Base-by-base conservation (phyloP, 306 rosid genomes). In the Ormosia semicastrata region DNA sequence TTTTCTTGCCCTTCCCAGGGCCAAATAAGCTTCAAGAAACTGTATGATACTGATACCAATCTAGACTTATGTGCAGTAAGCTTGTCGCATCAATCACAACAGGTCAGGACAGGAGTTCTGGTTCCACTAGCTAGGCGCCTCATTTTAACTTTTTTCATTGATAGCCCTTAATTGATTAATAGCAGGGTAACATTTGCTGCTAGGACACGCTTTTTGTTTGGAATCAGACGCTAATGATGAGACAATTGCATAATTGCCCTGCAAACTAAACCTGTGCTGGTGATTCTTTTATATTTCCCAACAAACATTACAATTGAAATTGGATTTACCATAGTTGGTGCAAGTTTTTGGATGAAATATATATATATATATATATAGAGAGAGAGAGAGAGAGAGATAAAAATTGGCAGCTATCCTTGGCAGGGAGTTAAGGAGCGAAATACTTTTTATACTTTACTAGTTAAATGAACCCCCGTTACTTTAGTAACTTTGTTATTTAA, bases 151-250 rank as follows among this genome's bases (percentile, higher is more conserved):
- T 76, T 76, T 65, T 73, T 7, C 58, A 32, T 8, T 5, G 53
- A 32, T 41, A 73, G 65, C 3, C 57, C 66, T 41, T 43, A 30
- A 40, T 74, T 66, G 81, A 66, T 32, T 43, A 17, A 24, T 8
- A 34, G n/a, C 29, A 82, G 7, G 34, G 57, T 46, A 67, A 57
- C 46, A 47, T 67, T 75, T 47, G 65, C 71, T 67, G 77, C 75
- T 44, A 47, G n/a, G 54, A 43, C 7, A 52, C 2, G 3, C 24
- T 4, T 56, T 50, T 41, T 64, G 1, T 32, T 46, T 75, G 34
- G 64, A 10, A 39, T 64, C 66, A 63, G 15, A 30, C 66, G 17
- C 54, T 6, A 17, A 47, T 65, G 71, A 76, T 34, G 15, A 47
- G 24, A 46, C 49, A 7, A 64, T 6, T 36, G 2, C 47, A 36